phyloP scores from a whole-genome alignment of 2,329 filamentous ascomycete genomes.

The Elsinoe arachidis region DNA sequence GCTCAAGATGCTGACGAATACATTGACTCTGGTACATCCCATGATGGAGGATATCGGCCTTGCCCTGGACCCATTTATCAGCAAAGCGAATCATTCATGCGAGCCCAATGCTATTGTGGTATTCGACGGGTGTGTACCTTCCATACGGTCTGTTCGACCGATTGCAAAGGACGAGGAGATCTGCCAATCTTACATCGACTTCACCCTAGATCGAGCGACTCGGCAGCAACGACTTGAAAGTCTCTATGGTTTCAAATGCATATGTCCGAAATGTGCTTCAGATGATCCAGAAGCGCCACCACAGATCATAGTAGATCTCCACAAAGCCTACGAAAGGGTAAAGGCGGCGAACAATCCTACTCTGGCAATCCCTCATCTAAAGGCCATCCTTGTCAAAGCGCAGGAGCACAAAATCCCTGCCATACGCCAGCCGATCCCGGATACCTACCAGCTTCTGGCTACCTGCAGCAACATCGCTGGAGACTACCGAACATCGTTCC shows the following conservation, averaged over 20 bases:
- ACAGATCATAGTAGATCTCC: not conserved
- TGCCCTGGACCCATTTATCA: conserved; percentile 47
- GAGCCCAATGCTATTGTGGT: conserved; percentile 50
- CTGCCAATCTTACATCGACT: conserved; percentile 54
- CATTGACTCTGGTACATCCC: conserved; percentile 48
- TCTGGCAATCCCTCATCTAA: conserved; percentile 33
- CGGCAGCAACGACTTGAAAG: conserved; percentile 45
- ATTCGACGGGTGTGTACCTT: conserved; percentile 46
- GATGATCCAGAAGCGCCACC: conserved; percentile 28
- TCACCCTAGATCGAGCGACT: conserved; percentile 41
- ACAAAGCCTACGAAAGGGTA: conserved; percentile 20
- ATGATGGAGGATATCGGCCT: conserved; percentile 51
- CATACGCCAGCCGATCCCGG: conserved; percentile 46
- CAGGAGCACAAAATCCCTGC: conserved; percentile 23
- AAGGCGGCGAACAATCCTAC: conserved; percentile 24
- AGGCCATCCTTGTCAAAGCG: conserved; percentile 1
- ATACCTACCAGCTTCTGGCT: conserved; percentile 46
- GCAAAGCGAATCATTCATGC: conserved; percentile 55
- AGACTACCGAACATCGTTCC: conserved; percentile 29
- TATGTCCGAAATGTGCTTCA: conserved; percentile 43
- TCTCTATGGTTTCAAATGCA: conserved; percentile 52
- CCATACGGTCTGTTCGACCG: conserved; percentile 43
- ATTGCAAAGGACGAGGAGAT: conserved; percentile 51
- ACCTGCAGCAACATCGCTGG: conserved; percentile 37
- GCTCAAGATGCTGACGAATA: conserved; percentile 47